phyloP scores from a whole-genome alignment of 2,329 filamentous ascomycete species.

The Phyllosticta paracitricarpa region DNA sequence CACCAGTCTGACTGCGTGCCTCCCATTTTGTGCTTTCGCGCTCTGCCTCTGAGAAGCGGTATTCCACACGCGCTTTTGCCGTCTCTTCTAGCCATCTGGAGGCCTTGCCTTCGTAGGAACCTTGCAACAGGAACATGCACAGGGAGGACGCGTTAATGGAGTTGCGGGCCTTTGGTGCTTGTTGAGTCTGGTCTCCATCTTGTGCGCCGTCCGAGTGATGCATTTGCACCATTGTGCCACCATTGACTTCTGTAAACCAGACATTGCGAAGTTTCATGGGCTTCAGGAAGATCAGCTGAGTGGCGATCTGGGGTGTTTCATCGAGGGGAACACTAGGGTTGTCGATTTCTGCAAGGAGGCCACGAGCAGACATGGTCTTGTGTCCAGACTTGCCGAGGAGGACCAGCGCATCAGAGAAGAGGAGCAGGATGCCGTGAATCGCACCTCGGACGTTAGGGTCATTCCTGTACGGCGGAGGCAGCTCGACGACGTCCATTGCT shows the following conservation, averaged over 20 bases:
- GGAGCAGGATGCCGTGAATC: constrained; percentile 57
- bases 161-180: constrained; percentile 15
- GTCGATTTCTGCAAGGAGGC: constrained; percentile 75
- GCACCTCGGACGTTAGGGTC: constrained; percentile 32
- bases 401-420: constrained; percentile 76
- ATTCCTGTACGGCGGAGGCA: constrained; percentile 59
- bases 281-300: constrained; percentile 64
- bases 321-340: constrained; percentile 52
- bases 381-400: constrained; percentile 61
- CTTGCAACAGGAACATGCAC: constrained; percentile 55
- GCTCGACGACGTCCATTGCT: constrained; percentile 69
- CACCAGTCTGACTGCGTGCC: constrained; percentile 55
- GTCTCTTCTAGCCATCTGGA: constrained; percentile 74
- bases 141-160: constrained; percentile 9
- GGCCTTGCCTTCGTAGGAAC: constrained; percentile 68
- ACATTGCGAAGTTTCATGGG: constrained; percentile 61
- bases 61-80: constrained; percentile 75
- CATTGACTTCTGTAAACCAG: constrained; percentile 54
- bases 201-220: constrained; percentile 38
- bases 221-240: constrained; percentile 8
- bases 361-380: constrained; percentile 58
- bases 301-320: constrained; percentile 9
- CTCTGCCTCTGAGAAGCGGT: constrained; percentile 72
- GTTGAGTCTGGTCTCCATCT: constrained; percentile 10
- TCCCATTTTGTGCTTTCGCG: constrained; percentile 75